A percentile compares a stretch with the other conserved stretches of the same genome.
phyloP scores from a whole-genome alignment of 2,329 filamentous ascomycete genomes.

The Aureobasidium sp. region DNA sequence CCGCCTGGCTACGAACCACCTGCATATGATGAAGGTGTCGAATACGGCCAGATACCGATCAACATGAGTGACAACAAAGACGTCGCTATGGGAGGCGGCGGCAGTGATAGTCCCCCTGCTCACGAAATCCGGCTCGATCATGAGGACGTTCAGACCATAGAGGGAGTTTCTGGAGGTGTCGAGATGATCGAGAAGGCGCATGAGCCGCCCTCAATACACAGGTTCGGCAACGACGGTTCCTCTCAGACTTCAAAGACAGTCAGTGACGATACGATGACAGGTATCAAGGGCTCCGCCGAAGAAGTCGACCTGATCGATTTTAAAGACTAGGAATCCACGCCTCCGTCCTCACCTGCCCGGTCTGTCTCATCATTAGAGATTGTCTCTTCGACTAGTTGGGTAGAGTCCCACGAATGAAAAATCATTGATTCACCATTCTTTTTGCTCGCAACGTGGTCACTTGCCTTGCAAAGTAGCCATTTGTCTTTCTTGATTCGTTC shows the following conservation, averaged over 20 bases:
- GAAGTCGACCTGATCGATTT: slow-evolving; percentile 12
- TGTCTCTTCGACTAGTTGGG: neutral
- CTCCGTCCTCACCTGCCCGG: neutral
- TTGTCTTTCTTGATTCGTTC: neutral
- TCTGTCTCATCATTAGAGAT: neutral
- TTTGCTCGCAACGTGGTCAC: neutral
- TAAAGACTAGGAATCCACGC: neutral
- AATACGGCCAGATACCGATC: neutral
- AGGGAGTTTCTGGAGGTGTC: slow-evolving; percentile 4
- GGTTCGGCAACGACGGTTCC: neutral
- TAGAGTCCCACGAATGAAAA: neutral
- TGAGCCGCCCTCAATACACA: neutral
- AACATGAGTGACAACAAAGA: neutral
- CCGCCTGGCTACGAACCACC: neutral
- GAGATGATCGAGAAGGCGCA: slow-evolving; percentile 25
- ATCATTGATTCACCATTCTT: neutral
- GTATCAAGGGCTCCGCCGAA: neutral
- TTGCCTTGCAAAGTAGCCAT: neutral
- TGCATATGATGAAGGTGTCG: neutral
- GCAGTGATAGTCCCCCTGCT: slow-evolving; percentile 16
- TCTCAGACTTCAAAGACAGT: neutral
- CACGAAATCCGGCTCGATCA: slow-evolving; percentile 17
- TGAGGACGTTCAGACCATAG: slow-evolving; percentile 6
- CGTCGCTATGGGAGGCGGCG: neutral
- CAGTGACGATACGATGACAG: slow-evolving; percentile 10